Base-by-base conservation (phyloP, 2,329 filamentous ascomycete species). In the Bertia moriformis region DNA sequence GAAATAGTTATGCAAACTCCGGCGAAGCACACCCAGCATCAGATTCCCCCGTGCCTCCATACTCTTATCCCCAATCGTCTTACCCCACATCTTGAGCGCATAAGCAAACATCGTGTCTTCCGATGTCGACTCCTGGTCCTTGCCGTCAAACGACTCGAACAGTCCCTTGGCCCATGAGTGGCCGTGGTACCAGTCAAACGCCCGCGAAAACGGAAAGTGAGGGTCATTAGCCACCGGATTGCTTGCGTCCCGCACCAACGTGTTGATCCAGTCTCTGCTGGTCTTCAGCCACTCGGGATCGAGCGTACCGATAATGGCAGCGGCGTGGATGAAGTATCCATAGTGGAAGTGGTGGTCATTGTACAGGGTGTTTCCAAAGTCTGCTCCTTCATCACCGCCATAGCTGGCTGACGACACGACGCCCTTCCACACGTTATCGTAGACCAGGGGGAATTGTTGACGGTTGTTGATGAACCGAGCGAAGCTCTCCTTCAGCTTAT, bases 41-140 rank as follows among this genome's bases (percentile, higher is more conserved):
- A 82, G 55, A 44, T 76, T 76, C 5, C 73, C 71, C 60, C 77
- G 62, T 32, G 71, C 73, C 54, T 80, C 75, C 71, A 80, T 76
- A 40, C 67, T 69, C 2, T 49, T 53, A 51, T 81, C 73, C 2
- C 69, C 69, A 42, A 59, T 67, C 2, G 70, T 66, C 29, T 63
- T 63, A 15, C 74, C 77, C 77, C 77, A 82, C 67, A 81, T 73
- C 55, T 80, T 80, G 44, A 81, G 53, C 0, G 67, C 71, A 50
- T 75, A 81, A 13, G 66, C 67, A 41, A 72, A 73, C 61, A 79
- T 73, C 18, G 67, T 67, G 52, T 82, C 77, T 53, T 81, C 75
- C 2, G 70, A 73, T 1, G 69, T 70, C 10, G 48, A 49, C 38
- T 53, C 51, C 37, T 53, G 48, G 41, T 53, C 49, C 18, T 45